These are phyloP conservation scores for Entonaema liquescens DNA, from an alignment of 495 filamentous ascomycete genomes.

Conservation along the genomic window DNA sequence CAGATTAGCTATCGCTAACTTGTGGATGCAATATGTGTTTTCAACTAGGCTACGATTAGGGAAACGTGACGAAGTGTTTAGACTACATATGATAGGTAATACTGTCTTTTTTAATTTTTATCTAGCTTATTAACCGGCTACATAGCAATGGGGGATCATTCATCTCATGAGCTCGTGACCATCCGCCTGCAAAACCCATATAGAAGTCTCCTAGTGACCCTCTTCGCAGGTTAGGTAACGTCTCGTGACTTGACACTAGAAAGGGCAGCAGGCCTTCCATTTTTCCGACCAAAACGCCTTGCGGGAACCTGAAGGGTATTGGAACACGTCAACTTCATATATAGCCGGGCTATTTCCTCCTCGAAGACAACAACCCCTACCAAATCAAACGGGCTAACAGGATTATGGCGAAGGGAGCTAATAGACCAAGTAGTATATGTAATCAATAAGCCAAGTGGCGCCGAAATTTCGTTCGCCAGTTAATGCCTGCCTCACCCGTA, in stretches of 20 bases:
- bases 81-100: neutral
- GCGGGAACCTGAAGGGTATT: constrained; percentile 15
- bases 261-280: constrained; percentile 1
- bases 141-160: neutral
- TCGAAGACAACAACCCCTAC: neutral
- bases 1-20: too few relatives aligned
- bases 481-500: neutral
- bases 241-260: neutral
- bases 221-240: neutral
- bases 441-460: constrained; percentile 6
- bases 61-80: neutral
- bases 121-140: neutral
- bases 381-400: constrained; percentile 2
- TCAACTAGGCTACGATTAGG: neutral
- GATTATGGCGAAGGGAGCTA: neutral
- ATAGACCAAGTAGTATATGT: constrained; percentile 27
- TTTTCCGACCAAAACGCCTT: constrained; percentile 36
- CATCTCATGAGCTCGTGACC: neutral
- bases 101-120: neutral
- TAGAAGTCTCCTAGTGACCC: neutral
- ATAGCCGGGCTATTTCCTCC: neutral
- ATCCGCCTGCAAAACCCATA: neutral
- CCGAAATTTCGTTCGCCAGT: neutral
- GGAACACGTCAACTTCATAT: constrained; percentile 8
- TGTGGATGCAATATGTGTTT: too few relatives aligned